A percentile compares a stretch with the other conserved stretches of the same genome.
Evolutionary conservation across 805 yeast genomes (phyloP).

Genomic region (Tetrapisispora namnaoensis): DNA sequence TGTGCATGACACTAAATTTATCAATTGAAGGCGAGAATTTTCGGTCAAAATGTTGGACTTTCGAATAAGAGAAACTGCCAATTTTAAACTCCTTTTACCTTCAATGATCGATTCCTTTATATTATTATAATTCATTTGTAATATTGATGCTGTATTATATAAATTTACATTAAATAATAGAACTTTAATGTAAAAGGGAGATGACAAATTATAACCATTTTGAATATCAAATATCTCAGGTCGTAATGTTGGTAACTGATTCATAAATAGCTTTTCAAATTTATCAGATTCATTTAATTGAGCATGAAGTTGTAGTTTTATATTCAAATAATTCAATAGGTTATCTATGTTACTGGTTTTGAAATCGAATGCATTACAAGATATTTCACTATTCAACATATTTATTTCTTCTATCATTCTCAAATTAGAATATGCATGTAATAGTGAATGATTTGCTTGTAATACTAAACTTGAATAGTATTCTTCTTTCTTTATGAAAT

Average conservation of each 20-base stretch:
- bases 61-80: slow-evolving; percentile 44
- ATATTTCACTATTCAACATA: neutral
- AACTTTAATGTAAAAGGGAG: slow-evolving; percentile 17
- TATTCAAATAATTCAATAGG: slow-evolving; percentile 6
- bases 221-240: slow-evolving; percentile 20
- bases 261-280: slow-evolving; percentile 15
- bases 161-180: slow-evolving; percentile 23
- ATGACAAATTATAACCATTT: slow-evolving; percentile 14
- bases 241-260: slow-evolving; percentile 8
- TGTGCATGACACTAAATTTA: slow-evolving; percentile 29
- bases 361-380: slow-evolving; percentile 1
- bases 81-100: slow-evolving; percentile 40
- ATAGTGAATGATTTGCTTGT: slow-evolving; percentile 5
- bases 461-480: slow-evolving; percentile 8
- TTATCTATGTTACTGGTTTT: slow-evolving; percentile 7
- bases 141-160: slow-evolving; percentile 12
- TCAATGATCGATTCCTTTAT: slow-evolving; percentile 27
- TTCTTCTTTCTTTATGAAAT: slow-evolving; percentile 1
- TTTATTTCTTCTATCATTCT: slow-evolving; percentile 10
- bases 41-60: slow-evolving; percentile 24
- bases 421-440: slow-evolving; percentile 11
- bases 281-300: slow-evolving; percentile 7
- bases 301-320: slow-evolving; percentile 3
- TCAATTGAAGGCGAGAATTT: slow-evolving; percentile 31
- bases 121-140: slow-evolving; percentile 12